Percentiles rank a stretch among this genome's conserved stretches.
These are phyloP conservation scores for Candida railenensis DNA, from an alignment of 805 yeast genomes.

Conservation along the genomic window DNA sequence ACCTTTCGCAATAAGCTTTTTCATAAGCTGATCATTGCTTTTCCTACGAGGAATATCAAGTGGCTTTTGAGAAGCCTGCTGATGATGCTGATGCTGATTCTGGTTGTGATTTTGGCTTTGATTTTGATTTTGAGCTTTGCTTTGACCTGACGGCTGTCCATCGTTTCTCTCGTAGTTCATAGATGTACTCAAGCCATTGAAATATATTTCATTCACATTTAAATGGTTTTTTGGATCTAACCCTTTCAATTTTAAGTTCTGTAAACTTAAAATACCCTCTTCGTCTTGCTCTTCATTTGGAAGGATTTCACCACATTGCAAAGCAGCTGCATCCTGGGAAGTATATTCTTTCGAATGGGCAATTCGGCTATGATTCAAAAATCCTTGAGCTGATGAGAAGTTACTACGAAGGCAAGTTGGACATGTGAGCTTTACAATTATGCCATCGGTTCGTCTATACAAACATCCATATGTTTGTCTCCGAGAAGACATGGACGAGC, in stretches of 20 bases:
- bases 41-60: conserved; percentile 1
- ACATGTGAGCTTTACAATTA: conserved; percentile 66
- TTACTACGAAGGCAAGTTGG: conserved; percentile 65
- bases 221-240: conserved; percentile 44
- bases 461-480: conserved; percentile 45
- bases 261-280: conserved; percentile 42
- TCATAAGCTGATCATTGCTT: conserved; percentile 30
- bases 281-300: conserved; percentile 58
- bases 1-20: conserved; percentile 34
- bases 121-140: conserved; percentile 3
- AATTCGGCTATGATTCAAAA: conserved; percentile 71
- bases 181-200: conserved; percentile 28
- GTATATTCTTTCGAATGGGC: conserved; percentile 72
- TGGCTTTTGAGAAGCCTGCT: conserved; percentile 3
- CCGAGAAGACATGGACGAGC: conserved; percentile 32
- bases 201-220: conserved; percentile 35
- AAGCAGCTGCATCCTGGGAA: conserved; percentile 73
- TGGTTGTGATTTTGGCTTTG: conserved; percentile 1
- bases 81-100: background rate
- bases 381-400: conserved; percentile 79
- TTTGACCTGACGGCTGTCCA: background rate
- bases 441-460: conserved; percentile 68
- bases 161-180: conserved; percentile 25
- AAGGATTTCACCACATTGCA: conserved; percentile 58
- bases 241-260: conserved; percentile 30